Percentiles rank a stretch among this genome's conserved stretches.
phyloP scores from a whole-genome alignment of 2,329 filamentous ascomycete species.

The Nemania diffusa region DNA sequence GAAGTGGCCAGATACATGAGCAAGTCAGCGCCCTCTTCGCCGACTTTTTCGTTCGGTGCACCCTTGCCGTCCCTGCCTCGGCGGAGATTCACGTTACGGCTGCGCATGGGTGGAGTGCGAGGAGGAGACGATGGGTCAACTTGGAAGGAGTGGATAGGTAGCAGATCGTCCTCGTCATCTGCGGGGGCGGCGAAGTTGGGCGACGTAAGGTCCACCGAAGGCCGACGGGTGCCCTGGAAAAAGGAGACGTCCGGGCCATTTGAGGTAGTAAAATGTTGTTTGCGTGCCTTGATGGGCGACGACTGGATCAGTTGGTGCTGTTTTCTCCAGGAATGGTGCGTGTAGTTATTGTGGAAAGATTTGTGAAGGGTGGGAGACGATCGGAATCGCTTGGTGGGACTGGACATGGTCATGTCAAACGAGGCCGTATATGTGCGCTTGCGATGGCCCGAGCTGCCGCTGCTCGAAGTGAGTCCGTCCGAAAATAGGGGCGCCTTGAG shows the following conservation, averaged over 20 bases:
- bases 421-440: slow-evolving; percentile 71
- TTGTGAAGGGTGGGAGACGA: slow-evolving; percentile 70
- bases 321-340: slow-evolving; percentile 77
- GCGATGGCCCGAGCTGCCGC: slow-evolving; percentile 71
- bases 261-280: slow-evolving; percentile 77
- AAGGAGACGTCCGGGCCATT: slow-evolving; percentile 81
- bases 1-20: slow-evolving; percentile 89
- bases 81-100: slow-evolving; percentile 56
- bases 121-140: slow-evolving; percentile 81
- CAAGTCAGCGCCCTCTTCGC: slow-evolving; percentile 83
- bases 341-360: slow-evolving; percentile 58
- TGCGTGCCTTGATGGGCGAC: slow-evolving; percentile 82
- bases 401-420: slow-evolving; percentile 66
- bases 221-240: slow-evolving; percentile 75
- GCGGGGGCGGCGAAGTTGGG: slow-evolving; percentile 71
- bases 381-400: slow-evolving; percentile 76
- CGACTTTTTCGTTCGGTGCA: slow-evolving; percentile 60
- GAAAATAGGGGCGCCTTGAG: slow-evolving; percentile 85
- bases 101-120: slow-evolving; percentile 79
- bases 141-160: slow-evolving; percentile 80
- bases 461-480: slow-evolving; percentile 79
- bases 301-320: slow-evolving; percentile 82
- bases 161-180: slow-evolving; percentile 85
- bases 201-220: slow-evolving; percentile 71
- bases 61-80: slow-evolving; percentile 60